Evolutionary conservation across 768 basidiomycete species (phyloP).

Genomic region (Pleurotus cornucopiae): DNA sequence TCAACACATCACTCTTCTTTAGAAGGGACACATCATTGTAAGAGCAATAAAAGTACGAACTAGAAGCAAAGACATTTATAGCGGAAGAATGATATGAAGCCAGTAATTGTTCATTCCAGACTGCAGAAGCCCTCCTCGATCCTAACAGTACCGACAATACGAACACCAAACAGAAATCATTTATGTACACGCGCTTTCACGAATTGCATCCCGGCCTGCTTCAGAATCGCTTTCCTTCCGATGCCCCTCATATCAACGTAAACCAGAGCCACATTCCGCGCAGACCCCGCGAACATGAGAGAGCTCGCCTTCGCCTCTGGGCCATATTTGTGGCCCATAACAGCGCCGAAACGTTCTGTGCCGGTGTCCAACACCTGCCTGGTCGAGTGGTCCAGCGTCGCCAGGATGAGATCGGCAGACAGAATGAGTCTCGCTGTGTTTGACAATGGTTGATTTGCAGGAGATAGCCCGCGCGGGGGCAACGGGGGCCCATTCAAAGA

Average conservation of each 20-base stretch:
- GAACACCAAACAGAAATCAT: no score
- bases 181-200: conserved; percentile 36
- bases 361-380: conserved; percentile 48
- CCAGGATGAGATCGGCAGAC: conserved; percentile 62
- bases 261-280: conserved; percentile 68
- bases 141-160: no score
- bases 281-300: conserved; percentile 56
- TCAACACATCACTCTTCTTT: no score
- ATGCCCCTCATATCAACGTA: conserved; percentile 76
- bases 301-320: conserved; percentile 58
- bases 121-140: no score
- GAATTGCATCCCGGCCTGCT: conserved; percentile 54
- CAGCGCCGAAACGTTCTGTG: conserved; percentile 40
- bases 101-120: no score
- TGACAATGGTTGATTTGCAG: conserved; percentile 27
- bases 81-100: no score
- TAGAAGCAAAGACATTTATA: no score
- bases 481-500: conserved; percentile 23
- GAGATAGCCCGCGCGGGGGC: conserved; percentile 26
- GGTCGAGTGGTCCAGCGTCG: conserved; percentile 58
- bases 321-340: conserved; percentile 65
- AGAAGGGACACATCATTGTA: no score
- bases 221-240: conserved; percentile 65
- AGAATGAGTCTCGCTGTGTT: conserved; percentile 49
- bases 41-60: no score